Evolutionary conservation across 1,139 yeast genomes (phyloP).

Genomic region (Trichomonascaceae sp.): DNA sequence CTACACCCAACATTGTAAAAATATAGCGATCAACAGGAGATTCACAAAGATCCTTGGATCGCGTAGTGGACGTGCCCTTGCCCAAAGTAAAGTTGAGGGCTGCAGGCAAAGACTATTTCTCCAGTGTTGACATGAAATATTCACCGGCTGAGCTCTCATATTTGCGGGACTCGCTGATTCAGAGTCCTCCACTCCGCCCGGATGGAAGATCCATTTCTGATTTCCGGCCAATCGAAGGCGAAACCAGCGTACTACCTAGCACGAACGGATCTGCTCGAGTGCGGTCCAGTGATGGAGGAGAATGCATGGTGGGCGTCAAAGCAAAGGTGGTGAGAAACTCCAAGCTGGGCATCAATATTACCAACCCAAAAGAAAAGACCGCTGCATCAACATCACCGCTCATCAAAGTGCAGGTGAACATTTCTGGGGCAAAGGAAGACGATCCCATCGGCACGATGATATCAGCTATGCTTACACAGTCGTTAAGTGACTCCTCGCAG

Average conservation of each 20-base stretch:
- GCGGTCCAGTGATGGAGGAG: conserved; percentile 77
- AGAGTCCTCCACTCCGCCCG: conserved; percentile 57
- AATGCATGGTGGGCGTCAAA: conserved; percentile 82
- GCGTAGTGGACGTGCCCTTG: not conserved
- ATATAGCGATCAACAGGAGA: too few relatives aligned
- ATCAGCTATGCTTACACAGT: conserved; percentile 28
- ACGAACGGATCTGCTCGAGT: conserved; percentile 90
- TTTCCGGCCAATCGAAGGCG: conserved; percentile 76
- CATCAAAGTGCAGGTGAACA: conserved; percentile 66
- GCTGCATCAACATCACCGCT: conserved; percentile 33
- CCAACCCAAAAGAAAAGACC: too few relatives aligned
- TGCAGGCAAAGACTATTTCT: too few relatives aligned
- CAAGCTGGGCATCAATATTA: not conserved
- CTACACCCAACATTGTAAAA: too few relatives aligned
- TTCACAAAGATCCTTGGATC: not conserved
- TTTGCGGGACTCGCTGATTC: conserved; percentile 55
- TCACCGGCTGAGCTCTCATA: conserved; percentile 84
- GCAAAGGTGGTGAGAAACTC: conserved; percentile 49
- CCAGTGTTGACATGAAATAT: too few relatives aligned
- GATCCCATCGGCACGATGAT: conserved; percentile 28
- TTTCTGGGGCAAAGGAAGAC: conserved; percentile 25
- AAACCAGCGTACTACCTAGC: conserved; percentile 65
- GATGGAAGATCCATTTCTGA: conserved; percentile 67
- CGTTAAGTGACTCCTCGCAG: conserved; percentile 25
- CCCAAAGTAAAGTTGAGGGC: not conserved